phyloP scores from a whole-genome alignment of 768 basidiomycete genomes.

The Fistulinella prunicolor region DNA sequence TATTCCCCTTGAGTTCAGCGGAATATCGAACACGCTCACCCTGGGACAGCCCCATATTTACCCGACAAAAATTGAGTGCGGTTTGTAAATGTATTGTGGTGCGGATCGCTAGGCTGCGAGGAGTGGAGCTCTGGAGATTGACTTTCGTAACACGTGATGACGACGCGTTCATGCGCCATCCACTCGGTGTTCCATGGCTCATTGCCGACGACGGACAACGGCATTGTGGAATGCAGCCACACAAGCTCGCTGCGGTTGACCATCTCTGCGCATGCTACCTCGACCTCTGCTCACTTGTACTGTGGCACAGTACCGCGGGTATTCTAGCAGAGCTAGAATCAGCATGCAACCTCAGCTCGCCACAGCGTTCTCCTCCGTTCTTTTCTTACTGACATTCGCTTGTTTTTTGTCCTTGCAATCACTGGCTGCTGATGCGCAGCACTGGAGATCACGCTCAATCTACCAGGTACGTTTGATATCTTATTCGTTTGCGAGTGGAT shows the following conservation, averaged over 20 bases:
- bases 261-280: constrained; percentile 3
- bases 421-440: constrained; percentile 40
- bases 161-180: constrained; percentile 11
- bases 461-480: constrained; percentile 41
- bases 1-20: too few species aligned
- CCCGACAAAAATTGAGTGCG: too few species aligned
- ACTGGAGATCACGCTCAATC: constrained; percentile 52
- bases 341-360: neutral
- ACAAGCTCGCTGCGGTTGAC: neutral
- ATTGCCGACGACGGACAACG: constrained; percentile 24
- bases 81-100: too few species aligned
- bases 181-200: constrained; percentile 1
- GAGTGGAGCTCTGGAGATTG: too few species aligned
- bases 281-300: constrained; percentile 1
- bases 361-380: constrained; percentile 8
- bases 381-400: constrained; percentile 11
- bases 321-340: constrained; percentile 3
- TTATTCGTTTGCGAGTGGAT: neutral
- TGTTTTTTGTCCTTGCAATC: constrained; percentile 9
- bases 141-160: constrained; percentile 30
- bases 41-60: too few species aligned
- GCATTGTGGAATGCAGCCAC: constrained; percentile 22
- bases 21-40: too few species aligned
- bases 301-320: constrained; percentile 1
- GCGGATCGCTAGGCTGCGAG: too few species aligned